Base-by-base conservation (phyloP, 2,329 filamentous ascomycete genomes). In the Juglanconis juglandina region DNA sequence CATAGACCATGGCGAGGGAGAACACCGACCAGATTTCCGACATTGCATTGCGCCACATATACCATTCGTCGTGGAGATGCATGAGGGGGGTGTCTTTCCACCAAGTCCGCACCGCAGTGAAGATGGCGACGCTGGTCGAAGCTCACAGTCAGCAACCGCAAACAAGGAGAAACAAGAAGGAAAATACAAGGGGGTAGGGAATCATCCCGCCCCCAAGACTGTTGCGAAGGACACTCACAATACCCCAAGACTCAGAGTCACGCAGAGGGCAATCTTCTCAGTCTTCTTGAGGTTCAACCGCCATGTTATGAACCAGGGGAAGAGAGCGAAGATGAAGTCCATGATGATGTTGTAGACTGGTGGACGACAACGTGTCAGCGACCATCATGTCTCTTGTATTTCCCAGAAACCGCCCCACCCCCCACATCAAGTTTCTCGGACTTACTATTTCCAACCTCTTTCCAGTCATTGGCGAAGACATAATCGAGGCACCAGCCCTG, bases 271-370 rank as follows among this genome's bases (percentile, higher is more conserved):
- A 52, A 82, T 69, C 69, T 82, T 83, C 62, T 83, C 80, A 0
- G 71, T 71, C 33, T 68, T 73, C 34, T 75, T 72, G 75, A 83
- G 81, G 58, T 79, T 77, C 49, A 83, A 63, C 3, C 72, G 73
- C 68, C 77, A 78, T 1, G 77, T 79, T 24, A 83, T 75, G 30
- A 79, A 65, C 79, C 79, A 82, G 3, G 80, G 80, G 55, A 82
- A 79, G 8, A 70, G 58, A 0, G 81, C 79, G 64, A 83, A 77
- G 0, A 80, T 64, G 46, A 83, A 81, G 61, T 83, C 81, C 77
- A 81, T 82, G 34, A 82, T 71, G 58, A 82, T 78, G 66, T 82
- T 82, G 67, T 81, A 81, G 5, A 80, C 79, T 81, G 61, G 7
- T 17, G 32, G 17, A 10, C 34, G 32, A 41, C 35, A 17, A 17